Evolutionary conservation across 2,329 filamentous ascomycete species (phyloP).

Genomic region (Microdochium paspali): DNA sequence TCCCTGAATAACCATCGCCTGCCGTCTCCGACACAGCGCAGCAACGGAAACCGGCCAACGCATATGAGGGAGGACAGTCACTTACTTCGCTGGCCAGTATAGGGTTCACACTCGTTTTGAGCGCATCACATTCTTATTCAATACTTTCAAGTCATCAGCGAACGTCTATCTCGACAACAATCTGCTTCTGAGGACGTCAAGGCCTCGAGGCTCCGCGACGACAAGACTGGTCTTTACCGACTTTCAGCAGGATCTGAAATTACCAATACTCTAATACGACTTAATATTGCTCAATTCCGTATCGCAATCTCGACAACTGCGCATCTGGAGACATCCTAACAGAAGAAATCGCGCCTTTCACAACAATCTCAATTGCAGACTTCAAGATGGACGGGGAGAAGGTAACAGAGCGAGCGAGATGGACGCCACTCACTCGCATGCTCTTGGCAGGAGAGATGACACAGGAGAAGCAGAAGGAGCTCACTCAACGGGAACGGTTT

Average conservation of each 20-base stretch:
- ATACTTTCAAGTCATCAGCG: background rate
- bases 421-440: conserved; percentile 75
- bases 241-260: conserved; percentile 1
- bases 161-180: background rate
- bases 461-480: conserved; percentile 58
- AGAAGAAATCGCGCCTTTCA: too few relatives aligned
- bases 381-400: conserved; percentile 18
- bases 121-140: background rate
- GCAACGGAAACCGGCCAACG: background rate
- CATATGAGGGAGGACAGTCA: background rate
- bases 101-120: background rate
- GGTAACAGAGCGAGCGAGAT: conserved; percentile 65
- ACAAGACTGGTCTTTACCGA: background rate
- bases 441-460: conserved; percentile 76
- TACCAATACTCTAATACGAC: conserved; percentile 1
- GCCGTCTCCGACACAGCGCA: too few relatives aligned
- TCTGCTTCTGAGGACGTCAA: background rate
- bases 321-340: too few relatives aligned
- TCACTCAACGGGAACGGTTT: conserved; percentile 63
- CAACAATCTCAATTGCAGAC: background rate
- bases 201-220: background rate
- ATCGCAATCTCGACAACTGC: too few relatives aligned
- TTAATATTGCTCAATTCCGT: background rate
- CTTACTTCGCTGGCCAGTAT: background rate
- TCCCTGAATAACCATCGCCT: background rate